Evolutionary conservation across 495 filamentous ascomycete genomes (phyloP).

Genomic region (Thermothielavioides terrestris): DNA sequence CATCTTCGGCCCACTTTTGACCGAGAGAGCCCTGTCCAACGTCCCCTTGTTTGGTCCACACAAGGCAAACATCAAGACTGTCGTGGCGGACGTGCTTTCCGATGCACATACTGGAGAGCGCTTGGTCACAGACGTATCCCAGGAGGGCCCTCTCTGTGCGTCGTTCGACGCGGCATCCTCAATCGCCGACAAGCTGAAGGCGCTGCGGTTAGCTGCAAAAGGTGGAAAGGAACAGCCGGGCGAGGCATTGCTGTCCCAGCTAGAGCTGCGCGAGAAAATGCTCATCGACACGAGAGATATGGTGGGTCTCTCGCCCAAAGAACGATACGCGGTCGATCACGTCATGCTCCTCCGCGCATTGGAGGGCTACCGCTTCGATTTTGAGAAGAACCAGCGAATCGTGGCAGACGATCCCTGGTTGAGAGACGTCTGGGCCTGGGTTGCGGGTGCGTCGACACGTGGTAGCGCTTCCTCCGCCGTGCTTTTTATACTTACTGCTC

Average conservation of each 20-base stretch:
- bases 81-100: slow-evolving; percentile 29
- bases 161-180: slow-evolving; percentile 25
- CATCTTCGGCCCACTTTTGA: slow-evolving; percentile 37
- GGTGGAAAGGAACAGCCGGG: slow-evolving; percentile 1
- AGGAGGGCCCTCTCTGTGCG: slow-evolving; percentile 15
- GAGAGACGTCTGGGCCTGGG: slow-evolving; percentile 69
- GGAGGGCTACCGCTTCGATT: slow-evolving; percentile 76
- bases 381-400: slow-evolving; percentile 55
- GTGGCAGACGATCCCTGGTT: slow-evolving; percentile 65
- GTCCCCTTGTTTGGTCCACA: slow-evolving; percentile 38
- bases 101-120: slow-evolving; percentile 14
- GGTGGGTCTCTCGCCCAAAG: slow-evolving; percentile 27
- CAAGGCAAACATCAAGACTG: slow-evolving; percentile 22
- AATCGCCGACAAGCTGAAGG: slow-evolving; percentile 32
- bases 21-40: slow-evolving; percentile 34
- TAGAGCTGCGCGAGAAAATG: slow-evolving; percentile 36
- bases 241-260: slow-evolving; percentile 25
- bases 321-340: slow-evolving; percentile 35
- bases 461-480: no score
- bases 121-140: slow-evolving; percentile 21
- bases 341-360: slow-evolving; percentile 44
- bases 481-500: no score
- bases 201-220: slow-evolving; percentile 26
- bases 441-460: slow-evolving; percentile 45
- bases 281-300: slow-evolving; percentile 41